These are phyloP conservation scores for Samsoniella hepiali DNA, from an alignment of 2,329 filamentous ascomycete genomes.

Conservation along the genomic window DNA sequence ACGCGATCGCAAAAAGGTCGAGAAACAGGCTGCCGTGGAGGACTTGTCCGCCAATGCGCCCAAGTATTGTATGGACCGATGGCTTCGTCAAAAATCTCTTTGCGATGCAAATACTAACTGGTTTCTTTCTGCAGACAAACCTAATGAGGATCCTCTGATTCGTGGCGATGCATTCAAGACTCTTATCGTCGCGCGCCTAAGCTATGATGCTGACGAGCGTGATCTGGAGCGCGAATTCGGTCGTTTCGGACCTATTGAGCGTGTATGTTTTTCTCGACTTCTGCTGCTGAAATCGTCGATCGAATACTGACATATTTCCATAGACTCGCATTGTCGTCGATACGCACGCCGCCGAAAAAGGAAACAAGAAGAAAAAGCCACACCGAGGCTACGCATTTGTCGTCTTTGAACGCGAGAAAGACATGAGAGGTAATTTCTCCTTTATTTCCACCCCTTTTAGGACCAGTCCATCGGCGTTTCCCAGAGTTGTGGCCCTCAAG, in stretches of 20 bases:
- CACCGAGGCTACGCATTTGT: conserved; percentile 94
- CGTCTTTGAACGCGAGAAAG: conserved; percentile 93
- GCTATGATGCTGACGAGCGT: conserved; percentile 82
- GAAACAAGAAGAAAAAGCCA: conserved; percentile 74
- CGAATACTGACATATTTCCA: not conserved
- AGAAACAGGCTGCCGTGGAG: conserved; percentile 70
- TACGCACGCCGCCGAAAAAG: conserved; percentile 64
- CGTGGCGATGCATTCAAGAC: conserved; percentile 94
- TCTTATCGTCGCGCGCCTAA: conserved; percentile 84
- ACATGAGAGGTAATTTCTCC: conserved; percentile 87
- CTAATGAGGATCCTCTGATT: conserved; percentile 79
- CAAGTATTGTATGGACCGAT: conserved; percentile 51
- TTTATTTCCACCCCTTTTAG: conserved; percentile 35
- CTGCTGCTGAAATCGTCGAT: not conserved
- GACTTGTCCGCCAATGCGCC: conserved; percentile 61
- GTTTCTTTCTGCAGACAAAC: conserved; percentile 61
- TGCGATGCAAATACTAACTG: conserved; percentile 22
- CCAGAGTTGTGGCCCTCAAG: conserved; percentile 43
- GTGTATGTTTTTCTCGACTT: conserved; percentile 55
- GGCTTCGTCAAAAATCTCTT: not conserved
- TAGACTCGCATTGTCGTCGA: conserved; percentile 87
- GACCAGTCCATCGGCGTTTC: conserved; percentile 27
- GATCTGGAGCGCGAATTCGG: conserved; percentile 93
- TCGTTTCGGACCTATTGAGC: conserved; percentile 89
- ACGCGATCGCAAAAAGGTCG: conserved; percentile 76